Conservation (phyloP, 2,329 filamentous ascomycete genomes). For the Colletotrichum tanaceti region DNA sequence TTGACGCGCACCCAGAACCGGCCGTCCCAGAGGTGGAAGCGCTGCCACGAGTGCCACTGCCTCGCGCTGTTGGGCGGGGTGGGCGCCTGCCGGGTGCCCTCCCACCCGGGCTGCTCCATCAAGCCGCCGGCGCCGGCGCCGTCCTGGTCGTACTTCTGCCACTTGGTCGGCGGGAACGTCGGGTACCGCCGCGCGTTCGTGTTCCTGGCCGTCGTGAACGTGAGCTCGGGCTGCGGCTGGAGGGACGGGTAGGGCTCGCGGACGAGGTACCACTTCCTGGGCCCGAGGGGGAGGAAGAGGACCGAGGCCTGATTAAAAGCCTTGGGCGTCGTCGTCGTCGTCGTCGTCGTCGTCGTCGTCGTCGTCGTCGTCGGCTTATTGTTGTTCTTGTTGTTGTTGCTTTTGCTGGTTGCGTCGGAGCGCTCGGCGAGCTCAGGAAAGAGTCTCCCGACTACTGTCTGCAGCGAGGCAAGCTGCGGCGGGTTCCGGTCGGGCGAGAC, state of each 20-base stretch:
- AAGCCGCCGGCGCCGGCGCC: background rate
- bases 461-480: slow-evolving; percentile 57
- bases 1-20: slow-evolving; percentile 70
- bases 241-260: slow-evolving; percentile 59
- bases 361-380: background rate
- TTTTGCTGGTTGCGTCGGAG: background rate
- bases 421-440: slow-evolving; percentile 57
- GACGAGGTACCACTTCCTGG: slow-evolving; percentile 58
- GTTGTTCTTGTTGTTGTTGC: background rate
- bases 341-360: no score
- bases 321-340: no score
- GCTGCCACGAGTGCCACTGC: slow-evolving; percentile 47
- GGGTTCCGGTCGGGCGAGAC: slow-evolving; percentile 62
- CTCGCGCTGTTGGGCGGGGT: slow-evolving; percentile 8
- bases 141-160: background rate
- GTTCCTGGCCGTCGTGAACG: background rate
- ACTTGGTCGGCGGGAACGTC: slow-evolving; percentile 20
- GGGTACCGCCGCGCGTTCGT: slow-evolving; percentile 2
- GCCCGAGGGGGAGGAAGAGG: slow-evolving; percentile 54
- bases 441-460: slow-evolving; percentile 58
- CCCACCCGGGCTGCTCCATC: background rate
- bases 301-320: slow-evolving; percentile 56
- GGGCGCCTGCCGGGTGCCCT: slow-evolving; percentile 6
- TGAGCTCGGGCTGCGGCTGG: slow-evolving; percentile 47
- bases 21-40: slow-evolving; percentile 65